Conservation (phyloP, 148 eudicot genomes). For the Drosera capensis region DNA sequence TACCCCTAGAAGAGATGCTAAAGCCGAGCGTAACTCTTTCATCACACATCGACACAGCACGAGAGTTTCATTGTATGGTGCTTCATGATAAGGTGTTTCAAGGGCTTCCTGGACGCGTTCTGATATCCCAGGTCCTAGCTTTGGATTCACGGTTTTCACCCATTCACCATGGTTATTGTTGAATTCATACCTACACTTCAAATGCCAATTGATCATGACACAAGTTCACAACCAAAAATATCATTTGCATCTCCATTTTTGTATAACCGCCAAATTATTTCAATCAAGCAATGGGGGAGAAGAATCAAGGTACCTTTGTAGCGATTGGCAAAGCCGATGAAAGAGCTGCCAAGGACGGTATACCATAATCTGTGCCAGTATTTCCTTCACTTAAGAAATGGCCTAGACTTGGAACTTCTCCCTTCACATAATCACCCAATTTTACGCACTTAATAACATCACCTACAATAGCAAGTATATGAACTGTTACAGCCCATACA, state of each 20-base stretch:
- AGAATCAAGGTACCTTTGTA: constrained; percentile 43
- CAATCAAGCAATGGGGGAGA: neutral
- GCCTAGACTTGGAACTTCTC: constrained; percentile 56
- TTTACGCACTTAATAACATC: constrained; percentile 17
- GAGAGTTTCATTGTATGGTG: constrained; percentile 41
- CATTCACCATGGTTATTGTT: constrained; percentile 82
- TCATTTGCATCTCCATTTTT: neutral
- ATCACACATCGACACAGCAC: constrained; percentile 30
- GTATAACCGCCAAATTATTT: neutral
- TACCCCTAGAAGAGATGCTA: constrained; percentile 66
- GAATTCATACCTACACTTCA: constrained; percentile 47
- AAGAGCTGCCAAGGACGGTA: constrained; percentile 60
- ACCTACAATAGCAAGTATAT: constrained; percentile 20
- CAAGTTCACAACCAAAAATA: neutral
- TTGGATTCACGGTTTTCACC: constrained; percentile 48
- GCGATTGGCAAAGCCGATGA: constrained; percentile 55
- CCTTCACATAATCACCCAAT: constrained; percentile 55
- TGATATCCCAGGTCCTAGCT: constrained; percentile 62
- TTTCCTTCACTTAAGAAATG: constrained; percentile 31
- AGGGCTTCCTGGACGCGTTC: constrained; percentile 72
- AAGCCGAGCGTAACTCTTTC: constrained; percentile 56
- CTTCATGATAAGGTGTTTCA: constrained; percentile 23
- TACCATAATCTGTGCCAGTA: constrained; percentile 25
- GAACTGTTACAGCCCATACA: too few relatives aligned
- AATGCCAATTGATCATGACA: neutral